phyloP scores from a whole-genome alignment of 371 early-diverging fungal genomes.

The Lichtheimia hyalospora region DNA sequence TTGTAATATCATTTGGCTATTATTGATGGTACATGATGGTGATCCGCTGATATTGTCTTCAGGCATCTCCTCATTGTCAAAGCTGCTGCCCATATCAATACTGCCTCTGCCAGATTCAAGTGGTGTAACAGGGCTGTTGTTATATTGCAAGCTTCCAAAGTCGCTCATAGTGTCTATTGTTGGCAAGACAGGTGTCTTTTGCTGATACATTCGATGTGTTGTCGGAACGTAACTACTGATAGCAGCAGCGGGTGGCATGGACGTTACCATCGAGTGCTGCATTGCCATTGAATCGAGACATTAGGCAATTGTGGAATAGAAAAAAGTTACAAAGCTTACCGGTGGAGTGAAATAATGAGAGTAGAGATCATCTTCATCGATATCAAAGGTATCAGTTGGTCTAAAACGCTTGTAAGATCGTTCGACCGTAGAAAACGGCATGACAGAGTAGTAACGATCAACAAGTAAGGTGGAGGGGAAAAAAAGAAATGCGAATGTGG shows the following conservation, averaged over 20 bases:
- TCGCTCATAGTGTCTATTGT: too few species aligned
- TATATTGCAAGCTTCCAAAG: neutral
- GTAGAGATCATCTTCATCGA: neutral
- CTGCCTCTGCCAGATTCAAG: neutral
- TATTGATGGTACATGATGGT: neutral
- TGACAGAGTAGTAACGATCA: slow-evolving; percentile 9
- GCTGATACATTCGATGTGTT: neutral
- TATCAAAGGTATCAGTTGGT: neutral
- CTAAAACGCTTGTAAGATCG: slow-evolving; percentile 17
- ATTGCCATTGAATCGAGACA: neutral
- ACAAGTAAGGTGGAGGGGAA: neutral
- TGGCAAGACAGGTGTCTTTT: too few species aligned
- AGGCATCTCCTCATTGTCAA: neutral
- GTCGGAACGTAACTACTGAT: neutral
- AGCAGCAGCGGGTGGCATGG: neutral
- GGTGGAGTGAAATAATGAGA: slow-evolving; percentile 6
- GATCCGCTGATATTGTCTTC: neutral
- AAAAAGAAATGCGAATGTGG: slow-evolving; percentile 6
- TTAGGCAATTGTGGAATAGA: too few species aligned
- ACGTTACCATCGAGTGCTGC: slow-evolving; percentile 3
- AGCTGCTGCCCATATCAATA: slow-evolving; percentile 2
- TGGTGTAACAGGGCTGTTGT: neutral
- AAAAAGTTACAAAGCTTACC: neutral
- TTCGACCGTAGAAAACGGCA: slow-evolving; percentile 16
- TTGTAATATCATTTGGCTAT: neutral